Conservation (phyloP, 2,329 filamentous ascomycete species). For the Xylariomycetidae sp. region DNA sequence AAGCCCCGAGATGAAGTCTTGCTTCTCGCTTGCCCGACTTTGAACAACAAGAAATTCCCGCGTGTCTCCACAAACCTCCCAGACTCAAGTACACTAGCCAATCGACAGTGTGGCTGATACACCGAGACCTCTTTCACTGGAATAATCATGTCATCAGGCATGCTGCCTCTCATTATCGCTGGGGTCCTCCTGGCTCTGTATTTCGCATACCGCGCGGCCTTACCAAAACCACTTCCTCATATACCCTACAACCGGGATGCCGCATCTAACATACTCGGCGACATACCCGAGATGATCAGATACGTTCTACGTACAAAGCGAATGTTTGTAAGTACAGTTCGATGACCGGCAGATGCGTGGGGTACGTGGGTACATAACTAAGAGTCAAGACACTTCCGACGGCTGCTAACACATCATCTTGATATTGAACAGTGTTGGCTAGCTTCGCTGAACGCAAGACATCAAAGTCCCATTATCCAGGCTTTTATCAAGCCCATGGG, state of each 20-base stretch:
- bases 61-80: no score
- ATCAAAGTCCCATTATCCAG: constrained; percentile 40
- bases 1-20: no score
- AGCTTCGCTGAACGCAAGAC: constrained; percentile 24
- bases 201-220: neutral
- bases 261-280: neutral
- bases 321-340: neutral
- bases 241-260: neutral
- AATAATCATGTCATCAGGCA: no score
- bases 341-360: neutral
- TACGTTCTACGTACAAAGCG: neutral
- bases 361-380: no score
- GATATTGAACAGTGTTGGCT: constrained; percentile 26
- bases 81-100: no score
- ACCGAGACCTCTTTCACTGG: no score
- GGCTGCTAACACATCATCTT: neutral
- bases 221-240: neutral
- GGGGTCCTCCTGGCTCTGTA: neutral
- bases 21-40: no score
- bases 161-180: neutral
- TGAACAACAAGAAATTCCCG: no score
- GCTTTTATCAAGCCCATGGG: constrained; percentile 41
- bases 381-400: neutral
- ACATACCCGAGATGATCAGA: neutral
- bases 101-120: no score